Evolutionary conservation across 768 basidiomycete species (phyloP), one percentile per base, ranked within the genome.

Genomic region (Auricularia sp.): DNA sequence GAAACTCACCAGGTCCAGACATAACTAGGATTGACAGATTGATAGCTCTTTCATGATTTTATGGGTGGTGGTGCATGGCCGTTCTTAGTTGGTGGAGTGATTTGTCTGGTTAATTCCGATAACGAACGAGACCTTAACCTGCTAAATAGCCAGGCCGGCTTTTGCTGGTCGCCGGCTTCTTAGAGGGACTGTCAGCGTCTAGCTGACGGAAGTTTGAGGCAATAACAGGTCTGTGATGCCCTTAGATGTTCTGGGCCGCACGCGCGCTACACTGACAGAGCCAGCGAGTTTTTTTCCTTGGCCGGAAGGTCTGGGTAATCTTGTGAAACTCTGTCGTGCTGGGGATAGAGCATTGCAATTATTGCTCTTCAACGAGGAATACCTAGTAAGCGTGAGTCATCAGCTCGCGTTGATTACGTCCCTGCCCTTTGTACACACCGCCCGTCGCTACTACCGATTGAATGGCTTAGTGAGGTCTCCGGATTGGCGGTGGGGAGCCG

Each of bases 21-120:
- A 23, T 23, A 1, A 23, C 23, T 23, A 23, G 81, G 83, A 84
- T 83, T 82, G 84, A 85, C 83, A 86, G 84, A 85, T 84, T 85
- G 85, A 86, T 85, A 86, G 85, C 85, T 87, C 86, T 87, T 87
- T 87, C 84, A 81, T 84, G 84, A 86, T 85, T 85, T 83, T 83
- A 84, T 87, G 85, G 86, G 85, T 87, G 86, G 86, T 87, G 85
- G 86, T 88, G 86, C 86, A 88, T 88, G 86, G 87, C 86, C 84
- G 83, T 88, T 88, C 86, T 87, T 79, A 83, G 84, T 84, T 84
- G 86, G 85, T 84, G 87, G 87, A 90, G 88, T 89, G 89, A 90
- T 90, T 90, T 90, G 89, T 91, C 90, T 90, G 89, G 88, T 90
- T 90, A 90, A 91, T 90, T 90, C 87, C 84, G 87, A 90, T 90